phyloP scores from a whole-genome alignment of 345 rosid species.

The Cochlearia excelsa region DNA sequence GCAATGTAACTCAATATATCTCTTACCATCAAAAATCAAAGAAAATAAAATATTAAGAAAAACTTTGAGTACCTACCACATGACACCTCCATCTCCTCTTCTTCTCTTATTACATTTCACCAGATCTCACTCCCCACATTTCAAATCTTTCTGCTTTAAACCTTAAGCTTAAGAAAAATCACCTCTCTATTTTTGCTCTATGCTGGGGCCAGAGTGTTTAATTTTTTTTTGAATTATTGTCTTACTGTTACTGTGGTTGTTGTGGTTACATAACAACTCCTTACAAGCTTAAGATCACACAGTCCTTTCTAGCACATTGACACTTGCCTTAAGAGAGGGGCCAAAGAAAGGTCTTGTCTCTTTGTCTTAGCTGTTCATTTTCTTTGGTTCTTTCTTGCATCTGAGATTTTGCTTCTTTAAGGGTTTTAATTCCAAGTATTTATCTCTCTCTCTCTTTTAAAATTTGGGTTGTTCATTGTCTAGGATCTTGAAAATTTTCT shows the following conservation, averaged over 20 bases:
- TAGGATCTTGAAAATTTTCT: conserved; percentile 47
- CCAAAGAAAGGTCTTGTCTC: conserved; percentile 32
- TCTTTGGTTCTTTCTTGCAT: conserved; percentile 25
- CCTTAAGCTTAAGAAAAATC: background rate
- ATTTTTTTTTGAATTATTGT: conserved; percentile 24
- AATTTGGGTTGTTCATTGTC: conserved; percentile 29
- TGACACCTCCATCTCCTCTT: conserved; percentile 64
- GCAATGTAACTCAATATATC: conserved; percentile 30
- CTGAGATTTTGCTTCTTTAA: conserved; percentile 26
- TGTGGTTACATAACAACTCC: conserved; percentile 55
- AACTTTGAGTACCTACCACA: conserved; percentile 62
- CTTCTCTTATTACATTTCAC: conserved; percentile 41
- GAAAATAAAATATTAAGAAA: background rate
- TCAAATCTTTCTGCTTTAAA: conserved; percentile 17
- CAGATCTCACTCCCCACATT: conserved; percentile 30
- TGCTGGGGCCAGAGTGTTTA: conserved; percentile 21
- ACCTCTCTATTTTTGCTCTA: conserved; percentile 1
- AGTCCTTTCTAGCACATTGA: conserved; percentile 25
- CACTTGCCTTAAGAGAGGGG: conserved; percentile 35
- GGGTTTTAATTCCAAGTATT: background rate
- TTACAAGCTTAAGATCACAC: conserved; percentile 60
- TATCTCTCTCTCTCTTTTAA: background rate
- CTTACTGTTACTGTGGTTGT: conserved; percentile 39
- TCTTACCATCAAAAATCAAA: conserved; percentile 19
- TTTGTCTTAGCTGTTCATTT: conserved; percentile 36